phyloP scores from a whole-genome alignment of 192 early-diverging fungal genomes.

The Gonapodya prolifera region DNA sequence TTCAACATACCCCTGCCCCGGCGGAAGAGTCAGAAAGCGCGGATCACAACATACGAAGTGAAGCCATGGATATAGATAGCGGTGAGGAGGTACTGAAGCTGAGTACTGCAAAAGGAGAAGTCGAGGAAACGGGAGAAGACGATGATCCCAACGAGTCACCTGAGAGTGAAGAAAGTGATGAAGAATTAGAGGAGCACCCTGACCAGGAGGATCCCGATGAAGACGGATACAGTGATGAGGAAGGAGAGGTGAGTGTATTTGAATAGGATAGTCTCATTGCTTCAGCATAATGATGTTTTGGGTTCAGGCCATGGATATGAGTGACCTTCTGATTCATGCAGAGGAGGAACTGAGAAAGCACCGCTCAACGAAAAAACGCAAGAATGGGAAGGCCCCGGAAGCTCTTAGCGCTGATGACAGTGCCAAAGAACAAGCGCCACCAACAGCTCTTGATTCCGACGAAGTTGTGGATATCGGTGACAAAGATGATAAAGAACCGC shows the following conservation, averaged over 20 bases:
- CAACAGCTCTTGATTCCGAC: not conserved
- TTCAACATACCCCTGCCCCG: no score
- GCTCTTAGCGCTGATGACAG: not conserved
- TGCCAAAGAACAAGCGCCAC: not conserved
- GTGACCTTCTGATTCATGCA: slow-evolving; percentile 18
- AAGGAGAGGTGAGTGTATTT: slow-evolving; percentile 19
- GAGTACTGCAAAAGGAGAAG: slow-evolving; percentile 10
- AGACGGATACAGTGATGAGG: slow-evolving; percentile 21
- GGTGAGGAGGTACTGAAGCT: slow-evolving; percentile 11
- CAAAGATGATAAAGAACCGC: not conserved
- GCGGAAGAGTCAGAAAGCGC: no score
- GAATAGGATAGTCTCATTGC: not conserved
- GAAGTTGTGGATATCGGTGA: not conserved
- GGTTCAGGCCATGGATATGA: slow-evolving; percentile 18
- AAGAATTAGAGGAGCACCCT: not conserved
- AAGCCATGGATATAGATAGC: slow-evolving; percentile 17
- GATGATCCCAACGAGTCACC: slow-evolving; percentile 15
- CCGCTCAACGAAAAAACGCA: slow-evolving; percentile 2
- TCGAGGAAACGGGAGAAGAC: slow-evolving; percentile 20
- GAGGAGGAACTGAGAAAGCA: slow-evolving; percentile 16
- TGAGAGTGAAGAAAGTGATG: not conserved
- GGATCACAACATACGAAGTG: no score
- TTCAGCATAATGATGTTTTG: not conserved
- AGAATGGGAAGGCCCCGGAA: slow-evolving; percentile 3
- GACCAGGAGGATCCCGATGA: slow-evolving; percentile 7